Evolutionary conservation across 345 rosid species (phyloP), one percentile per base, ranked within the genome.

Genomic region (Boechera retrofracta): DNA sequence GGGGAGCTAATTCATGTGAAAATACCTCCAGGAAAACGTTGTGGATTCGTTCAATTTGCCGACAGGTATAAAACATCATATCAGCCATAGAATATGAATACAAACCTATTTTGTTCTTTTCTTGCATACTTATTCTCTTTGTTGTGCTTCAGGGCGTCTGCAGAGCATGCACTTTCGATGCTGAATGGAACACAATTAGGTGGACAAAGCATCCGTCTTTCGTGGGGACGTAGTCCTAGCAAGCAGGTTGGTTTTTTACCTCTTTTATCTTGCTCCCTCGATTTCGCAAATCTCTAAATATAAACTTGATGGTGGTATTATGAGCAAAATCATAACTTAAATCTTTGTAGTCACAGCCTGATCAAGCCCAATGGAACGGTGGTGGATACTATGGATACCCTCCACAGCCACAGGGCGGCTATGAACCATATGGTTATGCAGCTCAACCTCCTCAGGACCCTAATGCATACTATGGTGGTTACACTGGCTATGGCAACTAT

Each of bases 41-140:
- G 99, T 84, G 97, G 99, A 51, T 96, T 93, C 59, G 99, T 93
- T 82, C 99, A 96, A 75, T 96, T 84, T 83, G 91, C 89, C 75
- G 85, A 82, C 83, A 87, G 97, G 99, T 91, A 82, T 41, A 61
- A 54, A 64, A 26, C 7, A 6, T 29, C 9, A 1, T 13, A 10
- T 36, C 29, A 48, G 11, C 16, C 44, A 38, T 64, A 62, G 0
- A 7, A 12, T 28, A 15, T 69, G 24, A 45, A 38, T 2, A 9
- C 39, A 29, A 56, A 13, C 55, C 15, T 2, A 5, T 39, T 35
- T 57, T 6, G 4, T 53, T 53, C 33, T 69, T 69, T 29, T 76
- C 36, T 29, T 51, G 10, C 49, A 53, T 35, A 44, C 33, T 70
- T 36, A 26, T 38, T 49, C 1, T 33, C 48, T 18, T 52, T 53